Evolutionary conservation across 1,284 basidiomycete species (phyloP).

Genomic region (Malassezia arunalokei): DNA sequence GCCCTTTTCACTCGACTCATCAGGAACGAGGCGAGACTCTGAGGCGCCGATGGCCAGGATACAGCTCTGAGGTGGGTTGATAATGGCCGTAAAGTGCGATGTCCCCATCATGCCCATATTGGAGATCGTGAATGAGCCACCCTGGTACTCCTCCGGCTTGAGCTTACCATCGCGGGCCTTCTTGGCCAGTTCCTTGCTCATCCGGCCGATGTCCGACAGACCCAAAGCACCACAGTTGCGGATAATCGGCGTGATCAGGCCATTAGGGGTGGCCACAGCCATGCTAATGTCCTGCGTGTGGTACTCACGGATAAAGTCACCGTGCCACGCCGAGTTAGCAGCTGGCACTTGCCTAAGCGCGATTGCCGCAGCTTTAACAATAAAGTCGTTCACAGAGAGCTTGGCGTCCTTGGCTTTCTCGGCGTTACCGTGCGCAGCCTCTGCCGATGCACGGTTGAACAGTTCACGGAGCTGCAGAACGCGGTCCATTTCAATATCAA

Average conservation of each 20-base stretch:
- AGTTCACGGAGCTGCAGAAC: slow-evolving; percentile 83
- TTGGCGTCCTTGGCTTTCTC: slow-evolving; percentile 68
- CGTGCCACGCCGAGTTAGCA: slow-evolving; percentile 93
- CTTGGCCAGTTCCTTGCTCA: slow-evolving; percentile 81
- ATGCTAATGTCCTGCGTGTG: slow-evolving; percentile 93
- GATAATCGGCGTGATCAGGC: slow-evolving; percentile 94
- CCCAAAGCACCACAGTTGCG: slow-evolving; percentile 86
- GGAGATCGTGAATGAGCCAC: slow-evolving; percentile 96
- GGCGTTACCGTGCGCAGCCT: slow-evolving; percentile 34
- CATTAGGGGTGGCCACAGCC: slow-evolving; percentile 88
- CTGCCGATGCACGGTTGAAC: slow-evolving; percentile 61
- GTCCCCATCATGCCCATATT: slow-evolving; percentile 94
- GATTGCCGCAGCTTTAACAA: slow-evolving; percentile 84
- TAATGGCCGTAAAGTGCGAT: slow-evolving; percentile 93
- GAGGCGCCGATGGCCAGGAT: slow-evolving; percentile 90
- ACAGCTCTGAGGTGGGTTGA: slow-evolving; percentile 96
- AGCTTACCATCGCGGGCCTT: slow-evolving; percentile 95
- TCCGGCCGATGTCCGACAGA: slow-evolving; percentile 76
- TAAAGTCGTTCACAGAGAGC: slow-evolving; percentile 95
- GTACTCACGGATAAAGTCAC: slow-evolving; percentile 91
- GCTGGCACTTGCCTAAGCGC: slow-evolving; percentile 91
- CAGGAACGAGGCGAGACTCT: slow-evolving; percentile 70
- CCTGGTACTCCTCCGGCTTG: slow-evolving; percentile 86
- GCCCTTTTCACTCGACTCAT: slow-evolving; percentile 69
- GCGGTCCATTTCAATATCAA: slow-evolving; percentile 94